Evolutionary conservation across 2,329 filamentous ascomycete genomes (phyloP).

Genomic region (Colletotrichum melonis): DNA sequence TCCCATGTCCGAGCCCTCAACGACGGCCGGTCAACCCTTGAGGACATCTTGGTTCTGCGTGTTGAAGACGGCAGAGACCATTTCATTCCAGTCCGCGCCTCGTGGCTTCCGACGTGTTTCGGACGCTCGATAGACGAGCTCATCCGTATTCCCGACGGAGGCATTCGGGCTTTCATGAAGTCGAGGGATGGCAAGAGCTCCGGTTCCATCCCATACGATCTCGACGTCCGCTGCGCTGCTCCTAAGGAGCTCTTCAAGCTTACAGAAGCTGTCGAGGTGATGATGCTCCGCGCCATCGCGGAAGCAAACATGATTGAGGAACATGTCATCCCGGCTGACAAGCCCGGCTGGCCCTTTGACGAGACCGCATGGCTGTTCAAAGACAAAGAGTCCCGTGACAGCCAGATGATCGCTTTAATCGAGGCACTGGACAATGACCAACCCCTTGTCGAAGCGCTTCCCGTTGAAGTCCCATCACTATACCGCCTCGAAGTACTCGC

Average conservation of each 20-base stretch:
- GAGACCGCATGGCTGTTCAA: conserved; percentile 46
- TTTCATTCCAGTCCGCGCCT: conserved; percentile 84
- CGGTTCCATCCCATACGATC: conserved; percentile 65
- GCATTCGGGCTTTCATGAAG: conserved; percentile 69
- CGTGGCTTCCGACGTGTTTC: conserved; percentile 85
- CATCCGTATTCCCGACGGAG: conserved; percentile 84
- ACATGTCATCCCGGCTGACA: conserved; percentile 60
- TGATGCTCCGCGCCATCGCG: conserved; percentile 67
- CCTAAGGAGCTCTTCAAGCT: conserved; percentile 91
- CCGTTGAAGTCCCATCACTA: conserved; percentile 70
- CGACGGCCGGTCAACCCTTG: conserved; percentile 71
- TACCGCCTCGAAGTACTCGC: conserved; percentile 81
- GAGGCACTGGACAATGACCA: conserved; percentile 80
- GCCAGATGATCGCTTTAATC: conserved; percentile 54
- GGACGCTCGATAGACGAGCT: conserved; percentile 90
- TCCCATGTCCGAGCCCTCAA: conserved; percentile 78
- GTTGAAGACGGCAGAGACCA: conserved; percentile 89
- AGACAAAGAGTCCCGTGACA: conserved; percentile 42
- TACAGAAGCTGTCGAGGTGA: conserved; percentile 78
- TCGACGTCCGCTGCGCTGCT: conserved; percentile 78
- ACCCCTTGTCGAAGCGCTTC: conserved; percentile 70
- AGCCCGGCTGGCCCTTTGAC: conserved; percentile 71
- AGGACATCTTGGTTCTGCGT: conserved; percentile 89
- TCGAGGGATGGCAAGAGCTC: conserved; percentile 46
- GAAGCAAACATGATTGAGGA: conserved; percentile 72